phyloP scores from a whole-genome alignment of 257 asterid species.

The Linaria vulgaris region DNA sequence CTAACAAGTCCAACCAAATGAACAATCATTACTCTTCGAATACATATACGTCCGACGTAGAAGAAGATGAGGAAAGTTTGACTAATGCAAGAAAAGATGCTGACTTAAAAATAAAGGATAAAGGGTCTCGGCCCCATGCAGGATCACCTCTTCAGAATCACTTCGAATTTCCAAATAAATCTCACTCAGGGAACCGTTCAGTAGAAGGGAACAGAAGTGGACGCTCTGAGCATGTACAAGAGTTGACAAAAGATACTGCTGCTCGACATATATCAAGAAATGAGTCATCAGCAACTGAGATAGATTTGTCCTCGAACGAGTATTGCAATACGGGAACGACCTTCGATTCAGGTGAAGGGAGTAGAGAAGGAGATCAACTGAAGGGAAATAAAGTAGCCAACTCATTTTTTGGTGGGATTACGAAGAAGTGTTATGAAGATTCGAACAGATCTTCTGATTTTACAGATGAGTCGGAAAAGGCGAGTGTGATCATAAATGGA shows the following conservation, averaged over 20 bases:
- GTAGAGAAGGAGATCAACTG: constrained; percentile 43
- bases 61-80: constrained; percentile 5
- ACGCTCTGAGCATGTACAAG: constrained; percentile 41
- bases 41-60: background rate
- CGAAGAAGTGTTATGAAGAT: constrained; percentile 23
- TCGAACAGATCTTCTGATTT: constrained; percentile 35
- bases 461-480: constrained; percentile 38
- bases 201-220: constrained; percentile 52
- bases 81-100: constrained; percentile 42
- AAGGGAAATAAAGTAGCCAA: constrained; percentile 38
- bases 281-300: constrained; percentile 65
- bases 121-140: constrained; percentile 41
- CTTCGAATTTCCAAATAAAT: constrained; percentile 64
- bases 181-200: constrained; percentile 27
- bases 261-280: constrained; percentile 31
- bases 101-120: constrained; percentile 34
- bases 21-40: background rate
- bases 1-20: background rate
- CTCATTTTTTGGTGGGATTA: constrained; percentile 52
- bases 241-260: constrained; percentile 29
- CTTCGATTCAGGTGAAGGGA: constrained; percentile 59
- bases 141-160: constrained; percentile 69
- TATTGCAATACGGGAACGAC: constrained; percentile 71
- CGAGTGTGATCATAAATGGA: constrained; percentile 70
- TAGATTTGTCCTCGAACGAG: constrained; percentile 73